A percentile compares a stretch with the other conserved stretches of the same genome.
Conservation (phyloP, 176 grass and related monocot genomes). For the Paspalum vaginatum region DNA sequence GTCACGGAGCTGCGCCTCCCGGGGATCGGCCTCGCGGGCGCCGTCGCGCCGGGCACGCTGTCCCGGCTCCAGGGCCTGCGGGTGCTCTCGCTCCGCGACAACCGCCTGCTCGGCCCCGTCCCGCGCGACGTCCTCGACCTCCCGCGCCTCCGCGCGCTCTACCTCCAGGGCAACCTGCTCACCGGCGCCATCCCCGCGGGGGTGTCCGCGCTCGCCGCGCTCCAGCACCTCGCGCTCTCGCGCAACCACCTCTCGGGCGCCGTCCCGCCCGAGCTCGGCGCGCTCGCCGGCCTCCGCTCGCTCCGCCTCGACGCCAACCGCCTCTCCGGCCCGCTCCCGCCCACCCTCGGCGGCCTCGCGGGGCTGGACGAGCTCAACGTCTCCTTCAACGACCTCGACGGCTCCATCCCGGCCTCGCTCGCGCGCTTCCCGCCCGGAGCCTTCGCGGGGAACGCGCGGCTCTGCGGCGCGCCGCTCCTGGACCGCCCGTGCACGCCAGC, state of each 20-base stretch:
- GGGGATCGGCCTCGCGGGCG: slow-evolving; percentile 65
- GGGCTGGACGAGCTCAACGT: slow-evolving; percentile 61
- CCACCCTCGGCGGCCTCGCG: too few relatives aligned
- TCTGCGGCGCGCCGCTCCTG: slow-evolving; percentile 64
- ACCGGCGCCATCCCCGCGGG: slow-evolving; percentile 40
- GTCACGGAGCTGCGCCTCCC: slow-evolving; percentile 64
- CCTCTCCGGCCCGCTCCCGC: slow-evolving; percentile 43
- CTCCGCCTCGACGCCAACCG: slow-evolving; percentile 59
- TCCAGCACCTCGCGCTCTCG: slow-evolving; percentile 66
- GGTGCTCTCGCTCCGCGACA: slow-evolving; percentile 75
- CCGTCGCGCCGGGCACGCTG: slow-evolving; percentile 44
- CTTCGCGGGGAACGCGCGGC: slow-evolving; percentile 58
- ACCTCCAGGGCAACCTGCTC: slow-evolving; percentile 64
- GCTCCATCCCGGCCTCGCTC: slow-evolving; percentile 66
- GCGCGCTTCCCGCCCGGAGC: slow-evolving; percentile 48
- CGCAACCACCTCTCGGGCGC: slow-evolving; percentile 56
- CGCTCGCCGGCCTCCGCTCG: slow-evolving; percentile 27
- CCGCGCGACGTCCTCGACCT: slow-evolving; percentile 60
- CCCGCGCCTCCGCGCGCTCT: slow-evolving; percentile 49
- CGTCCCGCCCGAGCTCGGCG: slow-evolving; percentile 50
- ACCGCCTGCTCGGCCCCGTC: slow-evolving; percentile 62
- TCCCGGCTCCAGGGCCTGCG: slow-evolving; percentile 37
- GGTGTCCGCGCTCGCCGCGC: slow-evolving; percentile 38
- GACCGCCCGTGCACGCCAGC: slow-evolving; percentile 25
- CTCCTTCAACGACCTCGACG: slow-evolving; percentile 74